Evolutionary conservation across 345 rosid genomes (phyloP).

Genomic region (Lepidium africanum): DNA sequence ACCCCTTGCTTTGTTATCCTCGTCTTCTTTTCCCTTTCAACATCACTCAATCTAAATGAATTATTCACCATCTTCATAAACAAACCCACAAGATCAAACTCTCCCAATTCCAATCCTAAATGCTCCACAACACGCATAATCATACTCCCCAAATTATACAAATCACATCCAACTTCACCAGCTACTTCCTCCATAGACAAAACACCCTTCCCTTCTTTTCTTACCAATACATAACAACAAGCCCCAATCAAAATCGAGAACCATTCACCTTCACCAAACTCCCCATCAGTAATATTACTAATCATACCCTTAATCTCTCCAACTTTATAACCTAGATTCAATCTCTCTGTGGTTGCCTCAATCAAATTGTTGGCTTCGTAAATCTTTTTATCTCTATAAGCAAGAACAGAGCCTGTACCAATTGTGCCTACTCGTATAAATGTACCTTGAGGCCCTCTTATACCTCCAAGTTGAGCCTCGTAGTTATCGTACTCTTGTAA

Average conservation of each 20-base stretch:
- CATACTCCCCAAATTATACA: constrained; percentile 66
- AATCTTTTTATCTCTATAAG: constrained; percentile 54
- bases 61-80: constrained; percentile 37
- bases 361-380: constrained; percentile 50
- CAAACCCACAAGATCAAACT: constrained; percentile 43
- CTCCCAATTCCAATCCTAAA: constrained; percentile 42
- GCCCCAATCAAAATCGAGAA: constrained; percentile 59
- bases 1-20: constrained; percentile 57
- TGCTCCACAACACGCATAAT: constrained; percentile 51
- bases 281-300: constrained; percentile 51
- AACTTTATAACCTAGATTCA: constrained; percentile 26
- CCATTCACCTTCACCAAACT: constrained; percentile 69
- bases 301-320: constrained; percentile 31
- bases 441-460: constrained; percentile 53
- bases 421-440: constrained; percentile 43
- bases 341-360: constrained; percentile 17
- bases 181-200: constrained; percentile 47
- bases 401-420: constrained; percentile 45
- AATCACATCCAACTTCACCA: constrained; percentile 40
- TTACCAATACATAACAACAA: constrained; percentile 45
- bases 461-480: constrained; percentile 38
- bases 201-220: constrained; percentile 40
- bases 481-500: constrained; percentile 37
- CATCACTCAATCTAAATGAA: constrained; percentile 18
- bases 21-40: constrained; percentile 37